Evolutionary conservation across 169 alveolate genomes (phyloP), one percentile per base, ranked within the genome.

Genomic region (Prorocentrum cordatum): DNA sequence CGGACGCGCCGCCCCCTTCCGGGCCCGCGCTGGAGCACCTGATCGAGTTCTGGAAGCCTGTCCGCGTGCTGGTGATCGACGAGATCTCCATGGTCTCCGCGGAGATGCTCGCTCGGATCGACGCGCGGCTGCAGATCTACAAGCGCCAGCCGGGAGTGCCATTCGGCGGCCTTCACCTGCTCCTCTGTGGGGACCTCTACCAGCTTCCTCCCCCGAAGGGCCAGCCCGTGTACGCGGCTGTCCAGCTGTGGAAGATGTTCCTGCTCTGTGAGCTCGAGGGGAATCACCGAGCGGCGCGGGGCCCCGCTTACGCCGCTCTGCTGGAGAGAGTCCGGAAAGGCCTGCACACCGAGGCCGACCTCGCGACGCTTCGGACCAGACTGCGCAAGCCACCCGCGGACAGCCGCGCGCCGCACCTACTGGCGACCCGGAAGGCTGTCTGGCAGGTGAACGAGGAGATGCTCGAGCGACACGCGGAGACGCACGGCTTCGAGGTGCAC

Each of bases 181-280:
- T 45, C 22, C 7, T 72, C 20, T 16, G 3, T 12, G 67, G 83
- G 4, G 83, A 72, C 83, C 67, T 72, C 33, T 72, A 47, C 36
- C 85, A 50, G 31, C 70, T 73, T 5, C 85, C 85, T 3, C 85
- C 70, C 12, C 82, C 82, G 0, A 29, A 29, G 29, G 72, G 71
- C 35, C 16, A 0, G 27, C 86, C 86, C n/a, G 9, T 32, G 36
- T 75, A 54, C 39, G 86, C 86, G 12, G 54, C 42, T 42, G 24
- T 10, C 18, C 9, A 9, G 9, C 72, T 75, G 42, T 75, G 86
- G 86, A 5, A 0, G 22, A 26, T 33, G 22, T 35, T 75, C 31
- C 39, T 54, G 38, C 86, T 75, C 3, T 54, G 70, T 27, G 86
- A 75, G 61, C 61, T 75, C 36, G 45, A 32, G 24, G 86, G 86